phyloP scores from a whole-genome alignment of 2,329 filamentous ascomycete genomes.

The Colletotrichum shisoi region DNA sequence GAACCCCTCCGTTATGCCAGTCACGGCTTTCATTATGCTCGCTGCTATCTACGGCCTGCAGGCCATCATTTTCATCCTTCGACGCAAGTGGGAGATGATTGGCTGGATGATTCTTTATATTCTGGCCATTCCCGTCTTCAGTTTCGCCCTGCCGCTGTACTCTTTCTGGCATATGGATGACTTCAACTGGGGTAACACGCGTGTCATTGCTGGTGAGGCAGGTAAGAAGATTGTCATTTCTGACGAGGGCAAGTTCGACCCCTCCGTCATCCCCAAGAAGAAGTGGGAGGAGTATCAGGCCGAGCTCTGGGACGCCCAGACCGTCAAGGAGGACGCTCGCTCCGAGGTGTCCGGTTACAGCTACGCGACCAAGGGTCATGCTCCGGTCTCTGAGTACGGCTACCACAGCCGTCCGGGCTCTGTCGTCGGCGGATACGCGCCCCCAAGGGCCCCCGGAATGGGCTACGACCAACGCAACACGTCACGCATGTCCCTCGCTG shows the following conservation, averaged over 20 bases:
- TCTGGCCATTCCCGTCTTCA: conserved; percentile 88
- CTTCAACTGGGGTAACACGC: conserved; percentile 99
- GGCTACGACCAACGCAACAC: conserved; percentile 57
- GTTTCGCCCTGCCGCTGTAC: conserved; percentile 88
- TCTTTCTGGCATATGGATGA: conserved; percentile 99
- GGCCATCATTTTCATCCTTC: conserved; percentile 94
- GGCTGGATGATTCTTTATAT: conserved; percentile 99
- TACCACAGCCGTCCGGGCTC: conserved; percentile 68
- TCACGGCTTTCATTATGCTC: conserved; percentile 88
- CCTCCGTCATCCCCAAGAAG: conserved; percentile 90
- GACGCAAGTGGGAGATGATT: conserved; percentile 99
- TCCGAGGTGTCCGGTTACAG: conserved; percentile 94
- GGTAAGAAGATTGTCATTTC: conserved; percentile 92
- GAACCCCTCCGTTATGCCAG: conserved; percentile 72
- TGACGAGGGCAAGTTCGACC: conserved; percentile 98
- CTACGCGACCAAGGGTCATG: conserved; percentile 83
- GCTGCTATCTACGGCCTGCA: conserved; percentile 97
- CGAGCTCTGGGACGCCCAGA: conserved; percentile 96
- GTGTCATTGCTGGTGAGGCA: conserved; percentile 92
- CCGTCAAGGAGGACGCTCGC: conserved; percentile 77
- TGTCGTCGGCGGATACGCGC: conserved; percentile 50
- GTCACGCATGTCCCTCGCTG: conserved; percentile 82
- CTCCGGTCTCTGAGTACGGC: conserved; percentile 72
- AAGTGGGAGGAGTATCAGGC: conserved; percentile 99
- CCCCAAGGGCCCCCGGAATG: conserved; percentile 58